Conservation (phyloP, 805 yeast genomes). For the Metschnikowia sp. region DNA sequence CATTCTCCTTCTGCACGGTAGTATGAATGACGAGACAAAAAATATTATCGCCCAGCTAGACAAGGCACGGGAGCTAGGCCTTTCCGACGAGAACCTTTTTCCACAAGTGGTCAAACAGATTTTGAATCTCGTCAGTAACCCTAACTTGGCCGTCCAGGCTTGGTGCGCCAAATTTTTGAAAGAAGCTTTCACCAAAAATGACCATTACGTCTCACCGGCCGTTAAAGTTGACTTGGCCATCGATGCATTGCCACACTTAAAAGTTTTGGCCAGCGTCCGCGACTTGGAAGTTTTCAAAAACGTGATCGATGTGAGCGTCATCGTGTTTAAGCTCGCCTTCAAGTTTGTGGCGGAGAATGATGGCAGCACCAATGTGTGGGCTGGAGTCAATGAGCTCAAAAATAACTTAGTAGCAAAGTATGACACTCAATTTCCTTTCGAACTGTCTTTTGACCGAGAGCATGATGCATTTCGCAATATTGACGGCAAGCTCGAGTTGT, state of each 20-base stretch:
- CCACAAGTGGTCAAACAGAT: slow-evolving; percentile 45
- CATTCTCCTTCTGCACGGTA: not conserved
- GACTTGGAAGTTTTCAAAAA: slow-evolving; percentile 31
- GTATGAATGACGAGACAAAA: slow-evolving; percentile 15
- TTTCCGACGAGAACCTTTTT: slow-evolving; percentile 27
- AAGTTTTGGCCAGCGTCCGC: slow-evolving; percentile 24
- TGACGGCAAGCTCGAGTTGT: slow-evolving; percentile 63
- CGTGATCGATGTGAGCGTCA: slow-evolving; percentile 34
- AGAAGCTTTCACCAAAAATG: slow-evolving; percentile 33
- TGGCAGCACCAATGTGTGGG: slow-evolving; percentile 51
- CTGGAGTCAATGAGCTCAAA: slow-evolving; percentile 52
- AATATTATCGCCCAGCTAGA: slow-evolving; percentile 29
- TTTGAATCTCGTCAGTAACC: slow-evolving; percentile 34
- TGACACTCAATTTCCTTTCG: slow-evolving; percentile 53
- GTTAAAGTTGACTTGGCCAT: slow-evolving; percentile 39
- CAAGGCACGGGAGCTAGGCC: slow-evolving; percentile 37
- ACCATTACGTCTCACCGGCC: slow-evolving; percentile 22
- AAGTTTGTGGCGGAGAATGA: slow-evolving; percentile 46
- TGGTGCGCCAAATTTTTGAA: slow-evolving; percentile 42
- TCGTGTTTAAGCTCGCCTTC: slow-evolving; percentile 45
- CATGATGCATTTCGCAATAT: slow-evolving; percentile 49
- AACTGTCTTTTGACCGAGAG: slow-evolving; percentile 45
- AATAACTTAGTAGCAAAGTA: slow-evolving; percentile 57
- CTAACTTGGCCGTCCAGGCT: slow-evolving; percentile 30
- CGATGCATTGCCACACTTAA: slow-evolving; percentile 35